Evolutionary conservation across 768 basidiomycete species (phyloP), one percentile per base, ranked within the genome.

Genomic region (Pleurotus giganteus): DNA sequence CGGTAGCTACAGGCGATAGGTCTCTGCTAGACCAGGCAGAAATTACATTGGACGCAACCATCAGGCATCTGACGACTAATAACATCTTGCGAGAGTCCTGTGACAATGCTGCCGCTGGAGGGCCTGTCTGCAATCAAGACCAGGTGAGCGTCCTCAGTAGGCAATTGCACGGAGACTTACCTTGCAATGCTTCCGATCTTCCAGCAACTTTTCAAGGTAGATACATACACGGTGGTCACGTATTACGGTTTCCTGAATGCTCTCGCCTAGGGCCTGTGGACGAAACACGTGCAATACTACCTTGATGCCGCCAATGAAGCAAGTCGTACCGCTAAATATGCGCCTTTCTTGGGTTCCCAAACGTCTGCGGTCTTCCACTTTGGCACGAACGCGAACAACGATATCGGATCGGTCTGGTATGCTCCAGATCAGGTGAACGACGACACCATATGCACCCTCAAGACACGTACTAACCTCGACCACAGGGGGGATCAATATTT

Each of bases 1-100:
- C 65, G 31, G 71, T 60, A 4, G 74, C 74, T 24, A 75, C 71
- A 0, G 67, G 67, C 3, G 66, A 81, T 59, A 59, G 54, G 28
- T 67, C 71, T 1, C 64, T 77, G 8, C 66, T 83, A 28, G 66
- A 71, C 26, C 68, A 78, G 61, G 81, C 80, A 1, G 78, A 83
- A 63, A 73, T 78, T 42, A 81, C 79, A 11, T 65, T 84, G 32
- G 75, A 82, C 55, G 80, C 80, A 1, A 79, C 80, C 12, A 77
- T 82, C 15, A 46, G 55, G 11, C 60, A 63, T 23, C 64, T 82
- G 29, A 72, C 79, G 2, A 60, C 57, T 2, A 68, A 74, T 56
- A 64, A 67, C 52, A 75, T 79, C 55, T 69, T 82, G 31, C 75
- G 67, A 55, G 82, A 83, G 63, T 75, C 80, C 1, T 84, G 82